Base-by-base conservation (phyloP, 2,329 filamentous ascomycete species). In the Scorias spongiosa region DNA sequence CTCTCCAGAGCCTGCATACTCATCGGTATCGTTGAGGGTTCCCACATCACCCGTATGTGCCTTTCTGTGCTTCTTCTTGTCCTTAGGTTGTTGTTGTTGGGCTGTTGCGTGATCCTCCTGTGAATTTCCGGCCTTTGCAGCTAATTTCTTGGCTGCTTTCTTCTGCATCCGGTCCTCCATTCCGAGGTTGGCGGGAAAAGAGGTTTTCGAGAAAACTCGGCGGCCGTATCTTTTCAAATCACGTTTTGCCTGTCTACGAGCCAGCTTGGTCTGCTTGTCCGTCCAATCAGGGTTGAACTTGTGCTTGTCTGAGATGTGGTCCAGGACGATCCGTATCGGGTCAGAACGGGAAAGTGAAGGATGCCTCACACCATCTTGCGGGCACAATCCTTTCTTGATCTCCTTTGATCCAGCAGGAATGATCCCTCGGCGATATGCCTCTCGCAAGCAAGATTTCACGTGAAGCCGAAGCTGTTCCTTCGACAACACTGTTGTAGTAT, bases 371-470 rank as follows among this genome's bases (percentile, higher is more conserved):
- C 32, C 32, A 5, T 36, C 44, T 10, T 39, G 34, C 5, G 32
- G 18, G 14, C 15, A 17, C 5, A 43, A 8, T 11, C 40, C 43
- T 28, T 43, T 36, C 6, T 18, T n/a, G 20, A 36, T 30, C 18
- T 45, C 17, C 12, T 38, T 40, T 14, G 46, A 29, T 5, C 43
- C 36, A 9, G 40, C 29, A 10, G 43, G 41, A 28, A 48, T 43
- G 11, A 48, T 17, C 15, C 44, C 44, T 11, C 30, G 40, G 8
- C 40, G 11, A 20, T 28, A 26, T 30, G 44, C 44, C 18, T 42
- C 44, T 15, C 18, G 3, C 3, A 45, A 34, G 41, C 20, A 43
- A 12, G 15, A 26, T 26, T 26, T 26, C 20, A 26, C 20, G 20
- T 7, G 20, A 26, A 26, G 20, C 20, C 20, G 20, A 7, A 26